Base-by-base conservation (phyloP, 805 yeast species). In the Suhomyces pyralidae region DNA sequence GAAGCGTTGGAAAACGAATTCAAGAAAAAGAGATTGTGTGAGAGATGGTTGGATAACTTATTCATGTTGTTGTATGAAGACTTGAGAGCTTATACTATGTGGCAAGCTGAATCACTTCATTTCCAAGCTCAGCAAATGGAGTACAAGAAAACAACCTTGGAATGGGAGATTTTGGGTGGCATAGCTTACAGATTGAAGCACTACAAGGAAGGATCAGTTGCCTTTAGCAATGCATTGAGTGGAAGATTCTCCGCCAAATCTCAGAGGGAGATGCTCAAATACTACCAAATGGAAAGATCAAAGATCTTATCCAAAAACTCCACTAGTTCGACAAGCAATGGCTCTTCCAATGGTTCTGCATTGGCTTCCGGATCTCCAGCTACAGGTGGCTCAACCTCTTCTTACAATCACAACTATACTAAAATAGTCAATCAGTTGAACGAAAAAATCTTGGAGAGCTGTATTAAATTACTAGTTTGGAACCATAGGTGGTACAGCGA, bases 401-500 rank as follows among this genome's bases (percentile, higher is more conserved):
- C 58, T 1, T 55, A 62, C 44, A 56, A 67, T 12, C 69, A 66
- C 57, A 77, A 69, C 56, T 69, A 66, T 58, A 62, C 70, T 48
- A 77, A 75, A 52, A 68, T 72, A 25, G 64, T 78, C 24, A 69
- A 67, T 48, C 74, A 70, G 50, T 65, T 81, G 49, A 83, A 84
- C 62, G 80, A 77, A 48, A 76, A 78, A 56, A 82, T 90, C 10
- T 74, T 92, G 54, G 90, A 86, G 52, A 73, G 86, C 20, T 70
- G 84, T 52, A 89, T 92, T 34, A 88, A 87, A 61, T 73, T 94
- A 50, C 73, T 86, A n/a, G 96, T 94, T n/a, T 96, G 98, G 97
- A 88, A 90, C 65, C 97, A 92, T 69, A 82, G 99, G 64, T 94
- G 99, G 99, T 96, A 93, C 71, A 81, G 85, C 57, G 97, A 93